Evolutionary conservation across 495 filamentous ascomycete species (phyloP).

Genomic region (Bacidia gigantensis): DNA sequence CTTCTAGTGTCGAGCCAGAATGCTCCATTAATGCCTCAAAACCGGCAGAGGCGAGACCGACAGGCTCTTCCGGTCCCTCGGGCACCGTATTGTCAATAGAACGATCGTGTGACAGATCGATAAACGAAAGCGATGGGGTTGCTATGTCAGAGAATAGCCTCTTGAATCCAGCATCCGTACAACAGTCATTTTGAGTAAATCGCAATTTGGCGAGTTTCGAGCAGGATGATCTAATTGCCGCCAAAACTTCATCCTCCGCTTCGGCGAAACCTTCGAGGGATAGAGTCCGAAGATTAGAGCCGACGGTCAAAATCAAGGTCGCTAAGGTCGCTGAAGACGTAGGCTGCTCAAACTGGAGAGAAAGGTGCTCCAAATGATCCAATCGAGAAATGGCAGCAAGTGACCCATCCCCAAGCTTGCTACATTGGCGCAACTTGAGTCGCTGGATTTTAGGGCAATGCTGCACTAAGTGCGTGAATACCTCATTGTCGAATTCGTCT

Average conservation of each 20-base stretch:
- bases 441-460: constrained; percentile 51
- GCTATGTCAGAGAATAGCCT: constrained; percentile 62
- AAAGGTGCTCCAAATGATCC: constrained; percentile 52
- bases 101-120: constrained; percentile 62
- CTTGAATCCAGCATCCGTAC: constrained; percentile 56
- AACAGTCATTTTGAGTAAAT: constrained; percentile 56
- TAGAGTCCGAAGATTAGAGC: constrained; percentile 51
- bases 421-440: constrained; percentile 57
- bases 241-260: constrained; percentile 47
- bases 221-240: constrained; percentile 54
- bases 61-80: constrained; percentile 37
- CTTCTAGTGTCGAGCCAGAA: constrained; percentile 47
- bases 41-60: constrained; percentile 59
- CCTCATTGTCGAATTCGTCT: constrained; percentile 59
- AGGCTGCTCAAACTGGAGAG: constrained; percentile 40
- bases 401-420: constrained; percentile 32
- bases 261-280: constrained; percentile 48
- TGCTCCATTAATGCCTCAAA: constrained; percentile 77
- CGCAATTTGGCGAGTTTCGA: constrained; percentile 56
- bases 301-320: constrained; percentile 43
- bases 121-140: constrained; percentile 50
- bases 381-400: constrained; percentile 42
- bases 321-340: constrained; percentile 40
- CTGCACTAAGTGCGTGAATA: constrained; percentile 38
- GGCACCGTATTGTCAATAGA: constrained; percentile 58